Evolutionary conservation across 768 basidiomycete genomes (phyloP).

Genomic region (Pleurotus tuoliensis): DNA sequence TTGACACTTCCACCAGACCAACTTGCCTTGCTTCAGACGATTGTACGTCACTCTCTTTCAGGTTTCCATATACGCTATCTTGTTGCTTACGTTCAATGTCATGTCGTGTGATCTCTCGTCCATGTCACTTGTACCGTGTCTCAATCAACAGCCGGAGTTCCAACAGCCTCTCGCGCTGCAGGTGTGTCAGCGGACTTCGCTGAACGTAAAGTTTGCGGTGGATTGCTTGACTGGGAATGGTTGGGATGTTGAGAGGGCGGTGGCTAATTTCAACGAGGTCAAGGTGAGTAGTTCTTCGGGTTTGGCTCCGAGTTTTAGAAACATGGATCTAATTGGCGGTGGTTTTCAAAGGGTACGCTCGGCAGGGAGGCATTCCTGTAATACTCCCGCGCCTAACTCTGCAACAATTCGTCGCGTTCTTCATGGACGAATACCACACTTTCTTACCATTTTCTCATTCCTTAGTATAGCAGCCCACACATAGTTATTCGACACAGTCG

Average conservation of each 20-base stretch:
- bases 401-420: neutral
- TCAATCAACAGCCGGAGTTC: slow-evolving; percentile 50
- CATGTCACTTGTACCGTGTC: neutral
- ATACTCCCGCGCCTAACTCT: slow-evolving; percentile 17
- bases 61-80: slow-evolving; percentile 9
- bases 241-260: slow-evolving; percentile 79
- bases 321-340: slow-evolving; percentile 17
- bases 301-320: neutral
- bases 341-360: slow-evolving; percentile 36
- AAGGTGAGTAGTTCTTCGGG: slow-evolving; percentile 52
- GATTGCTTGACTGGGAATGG: slow-evolving; percentile 82
- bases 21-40: slow-evolving; percentile 45
- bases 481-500: neutral
- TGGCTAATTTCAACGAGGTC: slow-evolving; percentile 85
- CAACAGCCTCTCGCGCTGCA: slow-evolving; percentile 71
- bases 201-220: slow-evolving; percentile 77
- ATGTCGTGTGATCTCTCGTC: neutral
- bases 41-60: slow-evolving; percentile 44
- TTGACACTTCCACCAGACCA: slow-evolving; percentile 36
- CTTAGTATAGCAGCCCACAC: neutral
- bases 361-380: slow-evolving; percentile 50
- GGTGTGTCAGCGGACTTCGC: slow-evolving; percentile 65
- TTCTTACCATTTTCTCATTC: neutral
- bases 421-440: neutral
- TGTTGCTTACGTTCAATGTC: slow-evolving; percentile 11